phyloP scores from a whole-genome alignment of 495 filamentous ascomycete genomes.

The Entonaema liquescens region DNA sequence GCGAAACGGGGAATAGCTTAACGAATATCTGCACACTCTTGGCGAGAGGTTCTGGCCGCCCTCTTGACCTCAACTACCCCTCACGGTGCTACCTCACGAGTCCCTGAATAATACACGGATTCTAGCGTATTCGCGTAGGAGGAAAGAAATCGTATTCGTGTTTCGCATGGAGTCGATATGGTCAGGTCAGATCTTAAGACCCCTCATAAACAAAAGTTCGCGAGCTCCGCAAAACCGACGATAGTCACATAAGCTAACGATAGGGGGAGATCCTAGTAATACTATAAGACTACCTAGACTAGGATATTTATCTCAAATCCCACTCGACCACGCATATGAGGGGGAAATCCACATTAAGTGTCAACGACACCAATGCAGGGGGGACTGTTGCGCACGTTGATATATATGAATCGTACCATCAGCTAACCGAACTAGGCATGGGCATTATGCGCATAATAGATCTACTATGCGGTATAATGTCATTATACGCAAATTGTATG shows the following conservation, averaged over 20 bases:
- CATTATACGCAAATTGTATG: too few species aligned
- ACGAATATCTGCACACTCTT: not conserved
- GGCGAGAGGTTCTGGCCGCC: constrained; percentile 7
- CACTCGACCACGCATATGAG: not conserved
- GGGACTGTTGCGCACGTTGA: not conserved
- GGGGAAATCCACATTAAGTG: not conserved
- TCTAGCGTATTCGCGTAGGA: constrained; percentile 3
- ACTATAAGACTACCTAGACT: not conserved
- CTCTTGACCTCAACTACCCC: too few species aligned
- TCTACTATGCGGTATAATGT: too few species aligned
- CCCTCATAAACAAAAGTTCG: not conserved
- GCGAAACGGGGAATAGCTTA: not conserved
- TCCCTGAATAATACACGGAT: not conserved
- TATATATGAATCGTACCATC: not conserved
- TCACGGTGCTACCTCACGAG: not conserved
- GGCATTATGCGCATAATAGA: too few species aligned
- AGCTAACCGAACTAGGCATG: too few species aligned
- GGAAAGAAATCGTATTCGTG: constrained; percentile 20
- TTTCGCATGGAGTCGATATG: not conserved
- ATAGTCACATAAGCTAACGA: not conserved
- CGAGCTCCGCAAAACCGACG: not conserved
- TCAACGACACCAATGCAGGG: not conserved
- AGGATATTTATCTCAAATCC: not conserved
- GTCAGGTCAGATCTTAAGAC: not conserved
- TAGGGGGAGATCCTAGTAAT: not conserved